Percentiles rank a stretch among this genome's conserved stretches.
Evolutionary conservation across 2,329 filamentous ascomycete species (phyloP).

Genomic region (Colletotrichum sp.): DNA sequence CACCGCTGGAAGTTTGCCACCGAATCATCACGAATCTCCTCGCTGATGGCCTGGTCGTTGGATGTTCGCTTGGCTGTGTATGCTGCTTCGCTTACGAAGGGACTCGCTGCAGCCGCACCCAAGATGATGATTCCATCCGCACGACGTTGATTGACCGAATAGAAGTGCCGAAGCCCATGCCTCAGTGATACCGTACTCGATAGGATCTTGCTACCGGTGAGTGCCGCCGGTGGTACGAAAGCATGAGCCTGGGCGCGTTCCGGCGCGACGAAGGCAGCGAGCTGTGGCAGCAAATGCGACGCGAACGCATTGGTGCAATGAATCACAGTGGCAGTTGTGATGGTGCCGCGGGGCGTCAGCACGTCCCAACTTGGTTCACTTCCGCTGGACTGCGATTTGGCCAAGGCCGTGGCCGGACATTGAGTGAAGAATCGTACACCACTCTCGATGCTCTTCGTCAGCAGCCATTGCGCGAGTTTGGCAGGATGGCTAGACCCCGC

Average conservation of each 20-base stretch:
- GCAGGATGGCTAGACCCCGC: slow-evolving; percentile 54
- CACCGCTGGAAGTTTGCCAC: not conserved
- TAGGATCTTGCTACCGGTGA: slow-evolving; percentile 37
- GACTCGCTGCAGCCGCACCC: not conserved
- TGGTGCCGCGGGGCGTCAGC: not conserved
- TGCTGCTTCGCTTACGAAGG: not conserved
- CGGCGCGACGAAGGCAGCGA: not conserved
- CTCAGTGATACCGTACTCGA: slow-evolving; percentile 48
- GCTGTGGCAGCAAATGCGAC: not conserved
- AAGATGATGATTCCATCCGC: slow-evolving; percentile 1
- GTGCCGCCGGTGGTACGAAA: slow-evolving; percentile 37
- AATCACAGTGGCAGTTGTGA: not conserved
- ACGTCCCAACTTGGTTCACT: not conserved
- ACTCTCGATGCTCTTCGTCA: slow-evolving; percentile 37
- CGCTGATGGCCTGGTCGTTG: not conserved
- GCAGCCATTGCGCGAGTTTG: slow-evolving; percentile 53
- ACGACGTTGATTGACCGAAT: slow-evolving; percentile 52
- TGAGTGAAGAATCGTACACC: slow-evolving; percentile 40
- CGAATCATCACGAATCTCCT: not conserved
- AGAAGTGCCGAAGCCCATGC: slow-evolving; percentile 51
- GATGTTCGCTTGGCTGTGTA: not conserved
- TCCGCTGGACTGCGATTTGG: not conserved
- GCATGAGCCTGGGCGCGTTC: slow-evolving; percentile 3
- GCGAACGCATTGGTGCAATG: slow-evolving; percentile 5
- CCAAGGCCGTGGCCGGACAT: not conserved